Evolutionary conservation across 768 basidiomycete species (phyloP), one percentile per base, ranked within the genome.

Genomic region (Podaxis mareebaensis): DNA sequence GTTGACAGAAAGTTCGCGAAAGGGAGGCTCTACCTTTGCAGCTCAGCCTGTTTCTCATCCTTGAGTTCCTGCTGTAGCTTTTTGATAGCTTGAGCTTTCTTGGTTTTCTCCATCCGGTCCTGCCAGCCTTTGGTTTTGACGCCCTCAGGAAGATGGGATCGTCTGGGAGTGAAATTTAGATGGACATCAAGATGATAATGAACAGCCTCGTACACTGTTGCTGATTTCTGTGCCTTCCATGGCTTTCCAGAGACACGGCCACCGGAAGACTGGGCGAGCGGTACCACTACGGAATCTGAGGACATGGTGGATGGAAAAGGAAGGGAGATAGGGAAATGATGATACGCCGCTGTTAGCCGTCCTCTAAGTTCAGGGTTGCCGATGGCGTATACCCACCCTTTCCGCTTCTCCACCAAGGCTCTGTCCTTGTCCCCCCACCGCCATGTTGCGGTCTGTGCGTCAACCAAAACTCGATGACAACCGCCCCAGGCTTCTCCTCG

Each of bases 41-140:
- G 76, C 68, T 92, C 92, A 3, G 86, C 83, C 67, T 82, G 77
- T 68, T 92, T 93, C 73, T 93, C 92, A 52, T 90, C 87, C 71
- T 85, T 89, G 66, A 94, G 81, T 66, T 92, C 92, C 10, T 73
- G 69, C 73, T 92, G 80, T 33, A 94, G 78, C 71, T 89, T 87
- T 74, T 91, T 93, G 65, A 90, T 82, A 20, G 92, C 89, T 42
- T 79, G 78, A 20, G 83, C 83, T 68, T 84, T 85, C 71, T 84
- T 84, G 26, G 85, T 85, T 70, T 86, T 85, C 64, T 84, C 79
- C 83, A 92, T 91, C 40, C 92, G 81, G 38, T 84, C 82, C 60
- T 85, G 80, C 86, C 89, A 93, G 46, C 69, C 78, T 73, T 81
- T 88, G 2, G 88, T 82, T 73, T 87, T 91, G 58, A 89, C 79